Percentiles rank a stretch among this genome's conserved stretches.
Evolutionary conservation across 2,329 filamentous ascomycete species (phyloP).

Genomic region (Alternaria viburni): DNA sequence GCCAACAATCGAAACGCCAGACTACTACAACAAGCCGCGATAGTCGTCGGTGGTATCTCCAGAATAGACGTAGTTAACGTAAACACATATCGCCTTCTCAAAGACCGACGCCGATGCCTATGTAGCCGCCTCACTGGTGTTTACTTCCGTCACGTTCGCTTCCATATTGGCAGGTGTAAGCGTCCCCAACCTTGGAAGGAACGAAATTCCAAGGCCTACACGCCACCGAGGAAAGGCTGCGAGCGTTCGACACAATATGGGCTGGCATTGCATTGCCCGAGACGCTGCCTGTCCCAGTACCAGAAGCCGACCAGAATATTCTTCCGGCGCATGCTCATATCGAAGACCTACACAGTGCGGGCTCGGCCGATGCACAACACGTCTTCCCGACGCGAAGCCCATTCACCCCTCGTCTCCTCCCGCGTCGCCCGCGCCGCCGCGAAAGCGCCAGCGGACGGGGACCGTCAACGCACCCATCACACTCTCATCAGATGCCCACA

Average conservation of each 20-base stretch:
- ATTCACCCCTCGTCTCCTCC: neutral
- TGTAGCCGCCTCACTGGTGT: neutral
- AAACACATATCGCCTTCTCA: neutral
- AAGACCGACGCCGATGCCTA: neutral
- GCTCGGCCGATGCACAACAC: no score
- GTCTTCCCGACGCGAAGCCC: no score
- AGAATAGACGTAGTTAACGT: accelerated
- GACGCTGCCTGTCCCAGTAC: neutral
- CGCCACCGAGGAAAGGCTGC: neutral
- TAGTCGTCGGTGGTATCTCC: accelerated
- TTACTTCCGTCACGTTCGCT: accelerated
- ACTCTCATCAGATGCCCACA: neutral
- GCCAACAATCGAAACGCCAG: accelerated
- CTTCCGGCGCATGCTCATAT: neutral
- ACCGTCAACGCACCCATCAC: neutral
- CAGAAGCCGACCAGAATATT: neutral
- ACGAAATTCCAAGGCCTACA: neutral
- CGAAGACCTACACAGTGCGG: neutral
- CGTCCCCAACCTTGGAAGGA: neutral
- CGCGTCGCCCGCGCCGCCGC: neutral
- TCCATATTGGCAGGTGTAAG: neutral
- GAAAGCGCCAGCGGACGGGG: neutral
- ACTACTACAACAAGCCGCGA: neutral
- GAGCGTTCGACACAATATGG: neutral
- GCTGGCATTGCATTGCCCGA: neutral